phyloP scores from a whole-genome alignment of 768 basidiomycete genomes.

The Mycena filopes region DNA sequence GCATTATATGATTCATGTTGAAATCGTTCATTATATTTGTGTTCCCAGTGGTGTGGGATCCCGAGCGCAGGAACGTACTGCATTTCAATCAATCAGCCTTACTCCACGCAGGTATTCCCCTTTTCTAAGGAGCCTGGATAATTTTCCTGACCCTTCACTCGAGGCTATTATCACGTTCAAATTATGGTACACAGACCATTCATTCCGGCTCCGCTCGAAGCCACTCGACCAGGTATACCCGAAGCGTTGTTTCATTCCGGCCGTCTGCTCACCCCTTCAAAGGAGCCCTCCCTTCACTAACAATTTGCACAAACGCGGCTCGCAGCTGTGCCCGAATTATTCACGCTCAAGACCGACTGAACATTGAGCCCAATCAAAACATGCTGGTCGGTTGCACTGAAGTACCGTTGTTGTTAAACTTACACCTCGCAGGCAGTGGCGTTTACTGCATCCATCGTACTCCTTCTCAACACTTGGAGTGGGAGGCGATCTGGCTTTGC shows the following conservation, averaged over 20 bases:
- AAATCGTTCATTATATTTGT: conserved; percentile 55
- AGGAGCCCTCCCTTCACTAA: conserved; percentile 67
- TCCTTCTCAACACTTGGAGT: conserved; percentile 76
- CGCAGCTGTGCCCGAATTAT: conserved; percentile 79
- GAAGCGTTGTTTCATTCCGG: not conserved
- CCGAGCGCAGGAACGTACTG: conserved; percentile 46
- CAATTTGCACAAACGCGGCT: conserved; percentile 88
- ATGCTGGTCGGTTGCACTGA: conserved; percentile 46
- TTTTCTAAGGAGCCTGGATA: no score
- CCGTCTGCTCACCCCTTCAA: not conserved
- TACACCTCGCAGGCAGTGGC: conserved; percentile 42
- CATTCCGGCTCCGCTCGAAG: conserved; percentile 73
- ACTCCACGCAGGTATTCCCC: conserved; percentile 49
- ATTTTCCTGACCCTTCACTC: not conserved
- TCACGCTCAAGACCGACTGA: conserved; percentile 57
- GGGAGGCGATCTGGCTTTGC: conserved; percentile 60
- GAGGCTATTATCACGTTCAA: conserved; percentile 59
- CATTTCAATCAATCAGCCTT: conserved; percentile 70
- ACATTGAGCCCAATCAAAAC: conserved; percentile 46
- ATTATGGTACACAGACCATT: conserved; percentile 86
- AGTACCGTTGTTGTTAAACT: conserved; percentile 4
- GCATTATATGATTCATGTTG: conserved; percentile 54
- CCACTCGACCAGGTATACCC: conserved; percentile 38
- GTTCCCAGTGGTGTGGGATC: conserved; percentile 55
- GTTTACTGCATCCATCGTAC: conserved; percentile 61